Percentiles rank a stretch among this genome's conserved stretches.
These are phyloP conservation scores for Escallonia herrerae DNA, from an alignment of 129 eudicot genomes.

Conservation along the genomic window DNA sequence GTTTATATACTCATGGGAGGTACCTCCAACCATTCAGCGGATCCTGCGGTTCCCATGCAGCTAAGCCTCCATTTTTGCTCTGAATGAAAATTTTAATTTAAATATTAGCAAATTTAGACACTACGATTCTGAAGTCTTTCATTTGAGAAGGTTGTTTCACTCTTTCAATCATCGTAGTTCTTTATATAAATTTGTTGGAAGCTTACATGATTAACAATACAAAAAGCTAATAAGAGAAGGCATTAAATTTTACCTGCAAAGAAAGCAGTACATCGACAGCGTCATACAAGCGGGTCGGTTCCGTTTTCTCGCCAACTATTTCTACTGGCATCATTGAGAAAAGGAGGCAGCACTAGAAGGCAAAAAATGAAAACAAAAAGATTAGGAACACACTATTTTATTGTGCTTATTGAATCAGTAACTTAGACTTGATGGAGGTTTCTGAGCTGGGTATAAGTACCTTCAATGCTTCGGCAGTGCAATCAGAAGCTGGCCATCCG, in stretches of 20 bases:
- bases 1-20: too few relatives aligned
- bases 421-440: not conserved
- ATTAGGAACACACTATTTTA: not conserved
- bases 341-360: constrained; percentile 62
- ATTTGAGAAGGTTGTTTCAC: too few relatives aligned
- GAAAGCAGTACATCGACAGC: constrained; percentile 71
- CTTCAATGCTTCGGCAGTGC: too few relatives aligned
- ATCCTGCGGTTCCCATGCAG: constrained; percentile 95
- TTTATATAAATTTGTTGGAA: too few relatives aligned
- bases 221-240: too few relatives aligned
- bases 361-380: constrained; percentile 6
- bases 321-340: constrained; percentile 78
- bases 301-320: constrained; percentile 63
- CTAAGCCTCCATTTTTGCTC: constrained; percentile 90
- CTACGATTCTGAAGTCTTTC: too few relatives aligned
- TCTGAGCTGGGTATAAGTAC: not conserved
- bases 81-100: too few relatives aligned
- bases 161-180: too few relatives aligned
- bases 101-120: too few relatives aligned
- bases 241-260: constrained; percentile 61
- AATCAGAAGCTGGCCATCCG: too few relatives aligned
- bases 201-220: too few relatives aligned
- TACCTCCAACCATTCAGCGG: constrained; percentile 83
- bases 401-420: not conserved
- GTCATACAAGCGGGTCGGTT: constrained; percentile 48